Evolutionary conservation across 1,284 basidiomycete species (phyloP).

Genomic region (Apiotrichum gamsii): DNA sequence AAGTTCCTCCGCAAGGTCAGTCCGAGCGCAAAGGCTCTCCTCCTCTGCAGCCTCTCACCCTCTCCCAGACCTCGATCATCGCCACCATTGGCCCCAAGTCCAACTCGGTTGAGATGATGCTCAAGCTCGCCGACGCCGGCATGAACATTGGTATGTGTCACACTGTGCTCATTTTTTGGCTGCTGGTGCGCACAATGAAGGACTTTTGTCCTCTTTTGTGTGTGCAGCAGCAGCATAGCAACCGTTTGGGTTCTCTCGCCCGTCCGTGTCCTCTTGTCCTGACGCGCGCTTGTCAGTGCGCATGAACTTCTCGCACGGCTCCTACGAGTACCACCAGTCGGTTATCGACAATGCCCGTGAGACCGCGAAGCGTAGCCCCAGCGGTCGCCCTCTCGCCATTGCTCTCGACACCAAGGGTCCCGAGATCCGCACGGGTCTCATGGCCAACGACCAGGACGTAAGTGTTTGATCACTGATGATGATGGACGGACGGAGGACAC

Average conservation of each 20-base stretch:
- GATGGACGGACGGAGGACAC: too few relatives aligned
- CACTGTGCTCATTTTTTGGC: background rate
- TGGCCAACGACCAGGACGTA: slow-evolving; percentile 79
- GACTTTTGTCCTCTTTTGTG: too few relatives aligned
- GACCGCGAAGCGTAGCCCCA: slow-evolving; percentile 63
- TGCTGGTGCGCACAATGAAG: too few relatives aligned
- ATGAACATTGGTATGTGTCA: slow-evolving; percentile 81
- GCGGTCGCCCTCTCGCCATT: slow-evolving; percentile 88
- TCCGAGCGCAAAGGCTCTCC: too few relatives aligned
- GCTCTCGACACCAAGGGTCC: slow-evolving; percentile 99
- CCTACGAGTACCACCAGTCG: slow-evolving; percentile 93
- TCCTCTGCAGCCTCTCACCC: slow-evolving; percentile 3
- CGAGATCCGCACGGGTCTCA: slow-evolving; percentile 96
- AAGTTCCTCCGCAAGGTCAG: slow-evolving; percentile 83
- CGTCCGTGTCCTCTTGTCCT: background rate
- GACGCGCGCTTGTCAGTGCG: slow-evolving; percentile 57
- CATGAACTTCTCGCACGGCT: slow-evolving; percentile 98
- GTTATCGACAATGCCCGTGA: slow-evolving; percentile 93
- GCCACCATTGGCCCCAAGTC: slow-evolving; percentile 95
- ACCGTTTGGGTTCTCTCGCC: background rate
- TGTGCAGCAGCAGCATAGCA: background rate
- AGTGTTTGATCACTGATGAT: slow-evolving; percentile 45
- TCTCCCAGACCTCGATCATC: slow-evolving; percentile 78
- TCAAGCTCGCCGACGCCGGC: slow-evolving; percentile 73
- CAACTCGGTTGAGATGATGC: slow-evolving; percentile 79